These are phyloP conservation scores for Penicillium waksmanii DNA, from an alignment of 495 filamentous ascomycete species.

Conservation along the genomic window DNA sequence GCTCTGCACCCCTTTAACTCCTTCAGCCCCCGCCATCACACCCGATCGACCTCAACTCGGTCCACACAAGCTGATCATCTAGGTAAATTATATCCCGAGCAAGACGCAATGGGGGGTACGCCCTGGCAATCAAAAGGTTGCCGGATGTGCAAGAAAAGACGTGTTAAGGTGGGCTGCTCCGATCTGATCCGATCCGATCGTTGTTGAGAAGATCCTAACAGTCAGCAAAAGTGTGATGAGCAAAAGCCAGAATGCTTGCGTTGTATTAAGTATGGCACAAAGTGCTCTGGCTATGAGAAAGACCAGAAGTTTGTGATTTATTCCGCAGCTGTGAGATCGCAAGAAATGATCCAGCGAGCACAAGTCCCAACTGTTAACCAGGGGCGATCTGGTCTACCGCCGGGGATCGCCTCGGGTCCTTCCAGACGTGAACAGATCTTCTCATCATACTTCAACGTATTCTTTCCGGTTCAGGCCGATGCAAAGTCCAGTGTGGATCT, in stretches of 20 bases:
- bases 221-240: slow-evolving; percentile 1
- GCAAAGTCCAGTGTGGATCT: slow-evolving; percentile 4
- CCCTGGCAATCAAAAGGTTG: slow-evolving; percentile 3
- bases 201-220: not conserved
- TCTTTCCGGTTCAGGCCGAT: slow-evolving; percentile 4
- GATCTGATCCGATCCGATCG: not conserved
- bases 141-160: not conserved
- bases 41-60: not conserved
- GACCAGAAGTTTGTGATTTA: slow-evolving; percentile 1
- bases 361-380: too few species aligned
- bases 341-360: not conserved
- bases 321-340: not conserved
- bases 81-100: not conserved
- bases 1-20: not conserved
- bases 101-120: not conserved
- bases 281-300: not conserved
- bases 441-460: slow-evolving; percentile 6
- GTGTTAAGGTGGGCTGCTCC: not conserved
- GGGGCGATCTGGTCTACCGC: too few species aligned
- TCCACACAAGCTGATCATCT: not conserved
- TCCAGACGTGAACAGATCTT: slow-evolving; percentile 6
- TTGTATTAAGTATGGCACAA: slow-evolving; percentile 2
- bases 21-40: not conserved
- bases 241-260: slow-evolving; percentile 2
- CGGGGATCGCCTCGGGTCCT: not conserved